A percentile compares a stretch with the other conserved stretches of the same genome.
These are phyloP conservation scores for Colletotrichum melonis DNA, from an alignment of 2,329 filamentous ascomycete genomes.

Conservation along the genomic window DNA sequence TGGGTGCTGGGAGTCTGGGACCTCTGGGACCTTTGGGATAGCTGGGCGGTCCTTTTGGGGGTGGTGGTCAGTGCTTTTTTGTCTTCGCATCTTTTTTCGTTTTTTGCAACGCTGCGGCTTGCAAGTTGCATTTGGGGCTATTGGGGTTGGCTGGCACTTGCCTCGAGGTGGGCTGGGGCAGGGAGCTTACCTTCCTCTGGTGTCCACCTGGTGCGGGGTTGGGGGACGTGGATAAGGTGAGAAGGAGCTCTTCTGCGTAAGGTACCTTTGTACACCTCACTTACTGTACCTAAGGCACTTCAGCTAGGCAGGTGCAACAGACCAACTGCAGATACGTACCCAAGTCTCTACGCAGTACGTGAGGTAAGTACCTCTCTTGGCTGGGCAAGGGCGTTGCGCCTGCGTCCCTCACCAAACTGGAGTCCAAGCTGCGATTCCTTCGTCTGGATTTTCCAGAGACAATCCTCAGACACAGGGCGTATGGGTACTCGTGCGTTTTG, in stretches of 20 bases:
- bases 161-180: neutral
- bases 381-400: neutral
- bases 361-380: neutral
- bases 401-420: neutral
- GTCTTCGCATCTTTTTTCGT: neutral
- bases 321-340: neutral
- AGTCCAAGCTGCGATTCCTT: neutral
- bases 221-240: constrained; percentile 12
- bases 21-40: too few species aligned
- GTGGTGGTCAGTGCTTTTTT: constrained; percentile 6
- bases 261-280: too few species aligned
- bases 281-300: neutral
- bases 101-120: constrained; percentile 2
- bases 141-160: neutral
- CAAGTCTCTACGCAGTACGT: neutral
- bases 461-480: constrained; percentile 21
- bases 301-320: neutral
- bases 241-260: too few species aligned
- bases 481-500: constrained; percentile 11
- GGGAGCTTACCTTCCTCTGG: neutral
- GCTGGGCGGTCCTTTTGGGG: neutral
- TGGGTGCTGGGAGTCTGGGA: neutral
- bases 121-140: neutral
- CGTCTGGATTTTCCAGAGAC: constrained; percentile 20
- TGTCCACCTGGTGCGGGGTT: neutral